Evolutionary conservation across 305 asterid species (phyloP).

Genomic region (Fraxinus xanthoxyloides): DNA sequence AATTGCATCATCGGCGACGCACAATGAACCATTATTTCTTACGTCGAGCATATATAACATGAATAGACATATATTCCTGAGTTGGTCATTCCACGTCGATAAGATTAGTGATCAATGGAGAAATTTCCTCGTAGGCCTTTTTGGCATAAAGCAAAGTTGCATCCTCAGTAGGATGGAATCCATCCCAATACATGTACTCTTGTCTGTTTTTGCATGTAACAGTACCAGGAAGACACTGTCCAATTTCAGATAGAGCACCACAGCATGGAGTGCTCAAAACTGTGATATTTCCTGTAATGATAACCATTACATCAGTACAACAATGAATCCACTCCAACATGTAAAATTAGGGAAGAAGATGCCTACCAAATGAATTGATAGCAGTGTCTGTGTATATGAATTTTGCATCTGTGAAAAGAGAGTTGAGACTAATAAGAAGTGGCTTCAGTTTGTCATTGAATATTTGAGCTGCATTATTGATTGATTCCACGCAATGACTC

Average conservation of each 20-base stretch:
- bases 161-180: constrained; percentile 34
- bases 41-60: neutral
- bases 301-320: neutral
- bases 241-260: constrained; percentile 12
- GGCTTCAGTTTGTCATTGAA: constrained; percentile 25
- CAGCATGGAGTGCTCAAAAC: constrained; percentile 28
- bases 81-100: neutral
- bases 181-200: constrained; percentile 35
- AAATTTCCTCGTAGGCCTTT: constrained; percentile 2
- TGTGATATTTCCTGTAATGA: constrained; percentile 25
- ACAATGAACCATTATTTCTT: neutral
- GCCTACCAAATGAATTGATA: constrained; percentile 21
- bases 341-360: neutral
- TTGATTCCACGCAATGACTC: constrained; percentile 17
- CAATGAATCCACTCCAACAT: neutral
- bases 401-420: constrained; percentile 11
- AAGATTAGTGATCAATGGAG: constrained; percentile 13
- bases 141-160: constrained; percentile 1
- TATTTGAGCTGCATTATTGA: constrained; percentile 10
- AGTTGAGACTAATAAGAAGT: constrained; percentile 17
- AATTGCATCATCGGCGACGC: too few relatives aligned
- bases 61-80: neutral
- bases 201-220: constrained; percentile 33
- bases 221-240: constrained; percentile 25
- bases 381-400: constrained; percentile 8